Conservation (phyloP, 768 basidiomycete species). For the Kwoniella sp. region DNA sequence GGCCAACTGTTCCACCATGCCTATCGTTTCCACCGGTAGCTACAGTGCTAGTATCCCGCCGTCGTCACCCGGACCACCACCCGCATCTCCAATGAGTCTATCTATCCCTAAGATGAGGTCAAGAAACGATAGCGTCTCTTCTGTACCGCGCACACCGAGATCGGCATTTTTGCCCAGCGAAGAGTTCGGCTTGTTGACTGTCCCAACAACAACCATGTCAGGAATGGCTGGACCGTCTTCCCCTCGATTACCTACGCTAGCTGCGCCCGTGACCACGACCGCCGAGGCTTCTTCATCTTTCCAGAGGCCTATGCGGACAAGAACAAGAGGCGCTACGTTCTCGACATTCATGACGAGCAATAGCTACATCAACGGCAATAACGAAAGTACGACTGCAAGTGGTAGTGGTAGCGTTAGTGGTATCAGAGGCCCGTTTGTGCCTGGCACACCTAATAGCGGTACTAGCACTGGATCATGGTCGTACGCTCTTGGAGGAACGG, state of each 20-base stretch:
- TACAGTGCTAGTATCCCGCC: neutral
- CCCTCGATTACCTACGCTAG: neutral
- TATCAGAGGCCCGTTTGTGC: neutral
- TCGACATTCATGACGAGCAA: constrained; percentile 9
- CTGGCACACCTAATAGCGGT: neutral
- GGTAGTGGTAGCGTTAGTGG: neutral
- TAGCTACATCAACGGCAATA: no score
- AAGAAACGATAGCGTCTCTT: constrained; percentile 4
- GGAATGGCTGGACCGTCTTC: neutral
- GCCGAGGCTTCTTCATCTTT: neutral
- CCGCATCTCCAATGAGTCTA: neutral
- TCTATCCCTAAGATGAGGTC: neutral
- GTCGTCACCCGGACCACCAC: neutral
- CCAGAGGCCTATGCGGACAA: neutral
- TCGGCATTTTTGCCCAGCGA: constrained; percentile 3
- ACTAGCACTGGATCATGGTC: neutral
- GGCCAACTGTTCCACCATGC: constrained; percentile 15
- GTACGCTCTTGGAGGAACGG: constrained; percentile 55
- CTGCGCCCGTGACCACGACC: neutral
- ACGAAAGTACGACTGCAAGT: neutral
- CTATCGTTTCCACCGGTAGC: neutral
- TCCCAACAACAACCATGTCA: neutral
- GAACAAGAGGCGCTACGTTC: constrained; percentile 20
- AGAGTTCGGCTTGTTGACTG: neutral
- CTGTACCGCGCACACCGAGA: constrained; percentile 16